A percentile compares a stretch with the other conserved stretches of the same genome.
Conservation (phyloP, 2,329 filamentous ascomycete genomes). For the Xylaria sp. region DNA sequence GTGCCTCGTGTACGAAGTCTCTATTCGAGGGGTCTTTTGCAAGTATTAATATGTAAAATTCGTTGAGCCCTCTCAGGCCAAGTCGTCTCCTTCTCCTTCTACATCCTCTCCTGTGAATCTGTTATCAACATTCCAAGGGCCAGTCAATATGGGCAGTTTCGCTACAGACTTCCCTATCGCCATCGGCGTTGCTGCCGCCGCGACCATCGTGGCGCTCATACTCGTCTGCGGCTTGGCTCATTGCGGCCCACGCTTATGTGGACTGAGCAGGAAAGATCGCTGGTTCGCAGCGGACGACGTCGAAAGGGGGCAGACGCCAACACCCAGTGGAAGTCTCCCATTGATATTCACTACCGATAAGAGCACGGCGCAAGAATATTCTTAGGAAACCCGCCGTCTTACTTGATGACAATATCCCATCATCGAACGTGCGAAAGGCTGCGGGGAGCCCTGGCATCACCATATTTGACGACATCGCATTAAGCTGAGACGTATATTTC, state of each 20-base stretch:
- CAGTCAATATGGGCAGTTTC: conserved; percentile 39
- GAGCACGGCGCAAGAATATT: neutral
- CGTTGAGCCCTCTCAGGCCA: neutral
- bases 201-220: conserved; percentile 37
- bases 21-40: neutral
- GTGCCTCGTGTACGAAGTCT: neutral
- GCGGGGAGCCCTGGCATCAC: neutral
- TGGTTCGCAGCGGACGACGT: conserved; percentile 31
- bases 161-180: conserved; percentile 37
- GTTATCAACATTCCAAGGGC: neutral
- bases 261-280: conserved; percentile 37
- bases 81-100: conserved; percentile 2
- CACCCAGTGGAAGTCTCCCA: neutral
- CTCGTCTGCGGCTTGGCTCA: conserved; percentile 44
- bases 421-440: neutral
- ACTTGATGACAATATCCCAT: neutral
- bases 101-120: no score
- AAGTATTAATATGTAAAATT: neutral
- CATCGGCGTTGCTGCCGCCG: conserved; percentile 38
- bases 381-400: neutral
- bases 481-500: neutral
- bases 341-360: neutral
- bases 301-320: neutral
- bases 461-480: neutral
- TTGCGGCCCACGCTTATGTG: conserved; percentile 43